Base-by-base conservation (phyloP, 257 asterid genomes). In the Craterostigma plantagineum region DNA sequence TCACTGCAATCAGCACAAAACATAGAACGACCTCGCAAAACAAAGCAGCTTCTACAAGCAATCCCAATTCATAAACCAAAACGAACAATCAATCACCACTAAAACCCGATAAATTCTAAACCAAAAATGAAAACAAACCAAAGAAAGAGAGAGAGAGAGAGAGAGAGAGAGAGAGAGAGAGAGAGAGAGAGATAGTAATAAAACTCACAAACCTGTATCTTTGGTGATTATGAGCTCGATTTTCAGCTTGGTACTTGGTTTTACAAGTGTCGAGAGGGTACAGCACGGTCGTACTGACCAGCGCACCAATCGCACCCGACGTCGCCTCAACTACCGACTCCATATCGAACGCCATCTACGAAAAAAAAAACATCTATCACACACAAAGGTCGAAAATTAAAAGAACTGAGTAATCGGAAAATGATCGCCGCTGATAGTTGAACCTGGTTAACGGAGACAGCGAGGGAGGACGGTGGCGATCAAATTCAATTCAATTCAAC, bases 261-360 rank as follows among this genome's bases (percentile, higher is more conserved):
- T 86, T 86, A 74, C 94, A 81, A 52, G 96, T 86, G 38, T 86
- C 96, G 10, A 86, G 68, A 14, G 96, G 96, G 55, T 86, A 86
- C 64, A 86, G 38, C 45, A 86, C 47, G 54, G 96, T 75, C 62
- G 92, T 86, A 66, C 96, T 86, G 30, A 77, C 71, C 58, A 86
- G 75, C 39, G 96, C 56, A 52, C 96, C 96, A 50, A 86, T 60
- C 34, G 96, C 96, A 44, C 94, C 96, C 7, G 96, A 71, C 7
- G 92, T 65, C 48, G 96, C 96, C 65, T 86, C 96, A 45, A 71
- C 81, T 42, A 78, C 7, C 9, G 92, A 75, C 49, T 86, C 96
- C 81, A 86, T 63, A 47, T 47, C 72, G 45, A 38, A 34, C 50
- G 65, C 68, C 60, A 16, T 30, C 56, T 14, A 41, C 8, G 9